Evolutionary conservation across 768 basidiomycete species (phyloP), one percentile per base, ranked within the genome.

Genomic region (Xerocomellus dryophilus): DNA sequence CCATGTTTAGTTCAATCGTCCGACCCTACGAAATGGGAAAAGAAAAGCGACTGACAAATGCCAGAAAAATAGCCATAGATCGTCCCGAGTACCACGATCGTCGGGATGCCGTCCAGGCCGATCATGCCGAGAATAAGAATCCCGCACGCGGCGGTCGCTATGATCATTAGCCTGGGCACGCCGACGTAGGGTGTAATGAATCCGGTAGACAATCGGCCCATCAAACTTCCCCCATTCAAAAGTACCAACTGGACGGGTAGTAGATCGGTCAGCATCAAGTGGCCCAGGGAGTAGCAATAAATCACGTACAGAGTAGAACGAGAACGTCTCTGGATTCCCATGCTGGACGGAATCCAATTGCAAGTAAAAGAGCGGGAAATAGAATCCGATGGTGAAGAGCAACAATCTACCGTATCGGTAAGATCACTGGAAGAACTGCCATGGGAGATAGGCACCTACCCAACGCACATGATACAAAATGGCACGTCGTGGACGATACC

Each of bases 281-380:
- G 18, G 31, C 9, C 18, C 15, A 32, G 6, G 29, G 9, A 35
- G 21, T 36, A 29, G 25, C 42, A 40, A 18, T 5, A 32, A 9
- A 23, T 52, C 23, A 48, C 66, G 9, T 52, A 84, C 83, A 29
- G 76, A 76, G 54, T 84, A 83, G 54, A 85, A 84, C 1, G 83
- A 79, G 5, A 85, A 69, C n/a, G 64, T 68, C 9, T 73, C 63
- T 15, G 70, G 64, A 36, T 81, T 71, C 1, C 77, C 76, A 50
- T 80, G 80, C 45, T 72, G 66, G 27, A 79, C 70, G 1, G 82
- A 74, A 52, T 80, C 76, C 12, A 84, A 64, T 57, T 85, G 84
- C 7, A 84, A 59, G 61, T 80, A 85, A 66, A 81, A 84, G 17
- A 81, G 69, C 0, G 82, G 81, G 43, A 74, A 80, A 54, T 74